Evolutionary conservation across 148 eudicot species (phyloP), one percentile per base, ranked within the genome.

Genomic region (Fagopyrum esculentum): DNA sequence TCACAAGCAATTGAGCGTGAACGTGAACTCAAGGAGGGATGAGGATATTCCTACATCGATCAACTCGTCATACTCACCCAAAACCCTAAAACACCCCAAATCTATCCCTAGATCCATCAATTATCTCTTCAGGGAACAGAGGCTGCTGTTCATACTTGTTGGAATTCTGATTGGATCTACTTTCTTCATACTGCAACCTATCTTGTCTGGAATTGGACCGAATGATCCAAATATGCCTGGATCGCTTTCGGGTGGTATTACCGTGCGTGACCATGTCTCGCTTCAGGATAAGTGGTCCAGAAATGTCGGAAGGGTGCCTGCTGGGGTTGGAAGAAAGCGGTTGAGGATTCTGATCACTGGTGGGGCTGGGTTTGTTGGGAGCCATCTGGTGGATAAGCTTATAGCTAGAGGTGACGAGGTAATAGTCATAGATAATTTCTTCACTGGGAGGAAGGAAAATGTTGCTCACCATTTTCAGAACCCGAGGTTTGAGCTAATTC

Each of bases 311-410:
- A 93, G 91, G 77, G 80, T 90, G 1, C 97, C 97, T 2, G 73
- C 91, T 10, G 98, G 98, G n/a, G 52, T 93, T 68, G 87, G 88
- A 13, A 63, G 87, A 16, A 88, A 83, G 79, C 91, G 98, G 59
- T 61, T 87, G n/a, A 69, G 98, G 54, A 90, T 93, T n/a, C 89
- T 93, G 46, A 95, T 93, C 12, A 93, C 98, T 0, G 98, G 98
- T 6, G 98, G 98, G 45, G 96, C 98, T 0, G 98, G 98, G 15
- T 93, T 93, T 44, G 93, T 93, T 0, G 98, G 98, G 57, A 88
- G 93, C 16, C 98, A 93, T 61, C 80, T 93, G 0, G 98, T 93
- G 64, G 98, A 93, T 64, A 82, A 97, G 4, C 55, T 93, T 80
- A 91, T 93, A 5, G 83, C 73, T 16, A 77, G 98, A 44, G 98